A percentile compares a stretch with the other conserved stretches of the same genome.
phyloP scores from a whole-genome alignment of 106 monocot species.

The Acorus gramineus region DNA sequence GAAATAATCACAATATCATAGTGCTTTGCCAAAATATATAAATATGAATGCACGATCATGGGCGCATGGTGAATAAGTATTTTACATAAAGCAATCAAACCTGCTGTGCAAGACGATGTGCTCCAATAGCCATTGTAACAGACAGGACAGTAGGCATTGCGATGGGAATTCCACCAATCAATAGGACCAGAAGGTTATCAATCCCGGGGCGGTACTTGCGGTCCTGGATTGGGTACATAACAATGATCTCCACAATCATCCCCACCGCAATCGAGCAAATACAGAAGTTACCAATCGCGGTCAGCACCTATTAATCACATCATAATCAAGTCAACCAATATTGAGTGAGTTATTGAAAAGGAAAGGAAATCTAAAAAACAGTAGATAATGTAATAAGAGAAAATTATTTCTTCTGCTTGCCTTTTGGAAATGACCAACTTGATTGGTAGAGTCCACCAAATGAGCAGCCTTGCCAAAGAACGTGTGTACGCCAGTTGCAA shows the following conservation, averaged over 20 bases:
- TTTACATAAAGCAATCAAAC: conserved; percentile 16
- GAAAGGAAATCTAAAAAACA: neutral
- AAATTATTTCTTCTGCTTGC: conserved; percentile 10
- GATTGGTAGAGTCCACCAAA: conserved; percentile 79
- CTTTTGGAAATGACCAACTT: conserved; percentile 94
- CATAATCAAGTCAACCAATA: neutral
- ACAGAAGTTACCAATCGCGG: conserved; percentile 92
- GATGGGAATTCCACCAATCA: conserved; percentile 98
- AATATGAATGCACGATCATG: too few species aligned
- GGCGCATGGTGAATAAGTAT: too few species aligned
- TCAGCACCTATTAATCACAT: conserved; percentile 53
- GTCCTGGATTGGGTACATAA: conserved; percentile 95
- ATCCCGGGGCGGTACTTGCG: conserved; percentile 85
- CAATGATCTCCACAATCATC: conserved; percentile 80
- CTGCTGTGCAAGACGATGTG: conserved; percentile 91
- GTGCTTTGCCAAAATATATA: too few species aligned
- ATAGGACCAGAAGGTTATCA: conserved; percentile 92
- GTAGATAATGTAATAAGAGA: neutral
- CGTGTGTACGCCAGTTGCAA: conserved; percentile 78
- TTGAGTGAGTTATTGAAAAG: neutral
- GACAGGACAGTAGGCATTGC: conserved; percentile 98
- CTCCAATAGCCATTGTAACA: conserved; percentile 99
- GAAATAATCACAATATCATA: neutral
- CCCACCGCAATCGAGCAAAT: conserved; percentile 94
- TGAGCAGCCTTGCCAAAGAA: conserved; percentile 95